phyloP scores from a whole-genome alignment of 2,329 filamentous ascomycete genomes.

The Ascomycota sp. region DNA sequence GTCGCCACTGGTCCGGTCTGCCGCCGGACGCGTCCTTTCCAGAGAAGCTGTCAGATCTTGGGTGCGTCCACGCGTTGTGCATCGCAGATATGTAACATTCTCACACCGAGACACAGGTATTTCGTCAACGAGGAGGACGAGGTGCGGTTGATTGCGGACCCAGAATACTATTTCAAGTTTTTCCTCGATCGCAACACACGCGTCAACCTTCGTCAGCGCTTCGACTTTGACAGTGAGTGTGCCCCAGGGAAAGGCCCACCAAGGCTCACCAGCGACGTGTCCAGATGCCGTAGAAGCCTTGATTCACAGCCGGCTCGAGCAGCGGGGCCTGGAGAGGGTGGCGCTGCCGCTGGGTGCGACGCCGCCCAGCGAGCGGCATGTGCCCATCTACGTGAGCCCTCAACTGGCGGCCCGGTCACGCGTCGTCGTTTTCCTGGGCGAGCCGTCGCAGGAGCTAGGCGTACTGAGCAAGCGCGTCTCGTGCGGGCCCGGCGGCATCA shows the following conservation, averaged over 20 bases:
- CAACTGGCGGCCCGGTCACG: conserved; percentile 32
- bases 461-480: conserved; percentile 51
- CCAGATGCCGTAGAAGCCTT: conserved; percentile 42
- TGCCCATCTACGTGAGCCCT: conserved; percentile 41
- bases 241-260: background rate
- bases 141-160: conserved; percentile 47
- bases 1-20: conserved; percentile 44
- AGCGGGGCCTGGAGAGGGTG: conserved; percentile 36
- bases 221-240: conserved; percentile 45
- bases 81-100: too few relatives aligned
- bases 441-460: conserved; percentile 51
- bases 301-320: conserved; percentile 39
- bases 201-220: conserved; percentile 55
- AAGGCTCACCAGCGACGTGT: background rate
- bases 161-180: conserved; percentile 54
- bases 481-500: conserved; percentile 42
- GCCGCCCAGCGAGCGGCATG: conserved; percentile 28
- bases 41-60: conserved; percentile 45
- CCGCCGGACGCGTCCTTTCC: conserved; percentile 51
- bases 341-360: conserved; percentile 40
- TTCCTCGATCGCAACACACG: conserved; percentile 54
- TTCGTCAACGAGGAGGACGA: conserved; percentile 60
- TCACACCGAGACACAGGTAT: conserved; percentile 27
- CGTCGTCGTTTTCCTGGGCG: conserved; percentile 56
- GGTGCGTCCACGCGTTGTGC: conserved; percentile 23